Conservation (phyloP, 2,329 filamentous ascomycete genomes). For the Botrytis sinoallii region DNA sequence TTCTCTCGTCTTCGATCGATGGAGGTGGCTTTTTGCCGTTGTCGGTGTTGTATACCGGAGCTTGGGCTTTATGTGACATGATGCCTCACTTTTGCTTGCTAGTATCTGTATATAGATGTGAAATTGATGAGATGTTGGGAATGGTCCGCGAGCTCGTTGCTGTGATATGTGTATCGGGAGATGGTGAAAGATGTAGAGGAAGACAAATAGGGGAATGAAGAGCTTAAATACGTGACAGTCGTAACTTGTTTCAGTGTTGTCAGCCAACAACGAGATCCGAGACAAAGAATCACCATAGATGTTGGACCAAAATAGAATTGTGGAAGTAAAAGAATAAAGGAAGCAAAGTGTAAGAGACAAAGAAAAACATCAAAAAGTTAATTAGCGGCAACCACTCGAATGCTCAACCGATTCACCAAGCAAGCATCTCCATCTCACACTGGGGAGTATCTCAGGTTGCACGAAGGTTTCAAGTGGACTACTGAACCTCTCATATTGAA, state of each 20-base stretch:
- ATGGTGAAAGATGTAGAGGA: neutral
- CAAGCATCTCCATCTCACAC: neutral
- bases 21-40: neutral
- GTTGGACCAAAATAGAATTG: neutral
- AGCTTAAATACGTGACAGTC: neutral
- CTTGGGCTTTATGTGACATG: neutral
- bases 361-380: neutral
- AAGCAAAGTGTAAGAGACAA: neutral
- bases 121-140: neutral
- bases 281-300: neutral
- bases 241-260: neutral
- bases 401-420: neutral
- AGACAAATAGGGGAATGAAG: neutral
- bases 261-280: neutral
- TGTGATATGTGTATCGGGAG: neutral
- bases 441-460: neutral
- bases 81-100: neutral
- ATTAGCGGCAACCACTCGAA: neutral
- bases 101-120: neutral
- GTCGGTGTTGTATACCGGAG: neutral
- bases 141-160: neutral
- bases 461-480: neutral
- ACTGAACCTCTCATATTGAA: neutral
- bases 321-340: neutral
- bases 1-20: neutral